Conservation (phyloP, 83 land plant species). For the Isoetes engelmannii region DNA sequence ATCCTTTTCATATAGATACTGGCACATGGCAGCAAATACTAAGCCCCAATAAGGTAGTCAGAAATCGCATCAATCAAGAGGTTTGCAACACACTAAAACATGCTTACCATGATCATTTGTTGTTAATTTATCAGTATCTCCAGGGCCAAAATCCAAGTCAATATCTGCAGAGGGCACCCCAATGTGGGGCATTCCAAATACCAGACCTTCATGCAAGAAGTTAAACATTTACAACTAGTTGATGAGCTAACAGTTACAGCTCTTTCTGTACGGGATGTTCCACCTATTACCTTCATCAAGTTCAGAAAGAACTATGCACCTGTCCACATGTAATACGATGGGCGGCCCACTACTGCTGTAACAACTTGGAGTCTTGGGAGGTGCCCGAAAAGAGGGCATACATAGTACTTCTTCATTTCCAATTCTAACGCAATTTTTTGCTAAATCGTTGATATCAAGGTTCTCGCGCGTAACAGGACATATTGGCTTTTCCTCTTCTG, state of each 20-base stretch:
- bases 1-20: conserved; percentile 40
- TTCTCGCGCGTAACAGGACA: conserved; percentile 49
- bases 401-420: conserved; percentile 48
- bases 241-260: not conserved
- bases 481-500: conserved; percentile 2
- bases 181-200: conserved; percentile 49
- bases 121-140: conserved; percentile 38
- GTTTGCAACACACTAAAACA: not conserved
- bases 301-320: conserved; percentile 41
- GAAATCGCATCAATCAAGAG: not conserved
- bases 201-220: conserved; percentile 35
- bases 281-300: conserved; percentile 53
- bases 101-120: conserved; percentile 53
- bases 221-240: conserved; percentile 5
- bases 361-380: conserved; percentile 15
- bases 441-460: conserved; percentile 38
- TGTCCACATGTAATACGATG: conserved; percentile 39
- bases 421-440: conserved; percentile 42
- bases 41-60: not conserved
- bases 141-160: conserved; percentile 37
- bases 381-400: conserved; percentile 49
- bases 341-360: conserved; percentile 27
- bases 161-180: conserved; percentile 42
- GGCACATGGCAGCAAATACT: conserved; percentile 64
- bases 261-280: not conserved